Conservation (phyloP, 306 rosid species). For the Pyrus betulifolia region DNA sequence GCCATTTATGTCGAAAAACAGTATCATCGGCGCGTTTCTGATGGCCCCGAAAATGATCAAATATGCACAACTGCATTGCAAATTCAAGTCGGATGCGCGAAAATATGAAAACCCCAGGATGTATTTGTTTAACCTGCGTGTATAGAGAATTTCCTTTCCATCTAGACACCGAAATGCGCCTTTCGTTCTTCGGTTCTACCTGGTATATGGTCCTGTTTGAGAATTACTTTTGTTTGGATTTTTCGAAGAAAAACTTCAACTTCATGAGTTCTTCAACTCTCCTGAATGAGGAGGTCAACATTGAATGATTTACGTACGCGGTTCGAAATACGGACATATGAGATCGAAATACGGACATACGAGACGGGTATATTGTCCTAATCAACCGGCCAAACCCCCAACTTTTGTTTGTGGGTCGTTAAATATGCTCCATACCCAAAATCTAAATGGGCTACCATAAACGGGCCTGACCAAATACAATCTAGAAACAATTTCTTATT, state of each 20-base stretch:
- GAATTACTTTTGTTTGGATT: background rate
- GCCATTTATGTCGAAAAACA: background rate
- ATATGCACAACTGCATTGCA: background rate
- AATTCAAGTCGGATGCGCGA: background rate
- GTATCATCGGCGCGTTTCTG: background rate
- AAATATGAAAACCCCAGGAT: background rate
- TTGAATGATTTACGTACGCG: background rate
- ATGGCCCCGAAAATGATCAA: background rate
- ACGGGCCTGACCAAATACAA: background rate
- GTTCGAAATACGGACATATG: no score
- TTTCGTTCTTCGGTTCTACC: background rate
- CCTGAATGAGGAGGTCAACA: background rate
- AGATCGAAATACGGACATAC: no score
- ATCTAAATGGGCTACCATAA: no score
- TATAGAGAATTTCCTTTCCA: background rate
- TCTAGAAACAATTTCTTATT: background rate
- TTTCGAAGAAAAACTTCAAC: background rate
- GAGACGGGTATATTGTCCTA: background rate
- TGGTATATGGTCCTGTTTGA: background rate
- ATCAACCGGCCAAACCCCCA: background rate
- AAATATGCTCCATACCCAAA: background rate
- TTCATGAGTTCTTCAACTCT: background rate
- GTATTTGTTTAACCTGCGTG: constrained; percentile 1
- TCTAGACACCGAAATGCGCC: background rate
- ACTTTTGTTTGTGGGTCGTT: background rate